Evolutionary conservation across 164 flowering plant species (phyloP).

Genomic region (Malania oleifera): DNA sequence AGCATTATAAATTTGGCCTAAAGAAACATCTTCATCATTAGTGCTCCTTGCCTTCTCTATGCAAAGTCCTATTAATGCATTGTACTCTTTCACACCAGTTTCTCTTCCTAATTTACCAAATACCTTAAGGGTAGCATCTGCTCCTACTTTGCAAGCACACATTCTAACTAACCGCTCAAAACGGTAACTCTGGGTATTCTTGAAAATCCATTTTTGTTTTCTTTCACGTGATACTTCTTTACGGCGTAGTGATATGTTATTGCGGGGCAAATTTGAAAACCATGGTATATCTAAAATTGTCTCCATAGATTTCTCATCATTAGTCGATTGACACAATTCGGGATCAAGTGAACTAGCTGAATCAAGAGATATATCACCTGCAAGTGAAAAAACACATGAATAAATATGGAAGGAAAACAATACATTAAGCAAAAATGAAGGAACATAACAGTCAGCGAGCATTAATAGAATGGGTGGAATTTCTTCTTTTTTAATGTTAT

Average conservation of each 20-base stretch:
- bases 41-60: conserved; percentile 50
- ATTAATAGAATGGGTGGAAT: background rate
- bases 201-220: conserved; percentile 56
- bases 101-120: conserved; percentile 61
- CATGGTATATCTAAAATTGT: conserved; percentile 39
- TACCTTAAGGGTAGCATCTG: conserved; percentile 41
- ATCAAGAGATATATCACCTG: background rate
- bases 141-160: conserved; percentile 55
- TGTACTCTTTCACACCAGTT: conserved; percentile 62
- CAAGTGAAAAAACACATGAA: background rate
- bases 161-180: conserved; percentile 32
- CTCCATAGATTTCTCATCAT: conserved; percentile 14
- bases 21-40: conserved; percentile 39
- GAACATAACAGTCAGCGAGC: background rate
- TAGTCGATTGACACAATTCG: background rate
- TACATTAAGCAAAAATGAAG: background rate
- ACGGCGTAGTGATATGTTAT: conserved; percentile 25
- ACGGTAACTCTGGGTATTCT: conserved; percentile 34
- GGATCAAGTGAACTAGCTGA: conserved; percentile 12
- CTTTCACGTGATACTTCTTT: conserved; percentile 56
- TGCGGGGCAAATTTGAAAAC: conserved; percentile 24
- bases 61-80: conserved; percentile 47
- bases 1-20: conserved; percentile 42
- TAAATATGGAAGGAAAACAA: background rate
- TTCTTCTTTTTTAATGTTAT: background rate